Base-by-base conservation (phyloP, 495 filamentous ascomycete species). In the Neurospora tetraspora region DNA sequence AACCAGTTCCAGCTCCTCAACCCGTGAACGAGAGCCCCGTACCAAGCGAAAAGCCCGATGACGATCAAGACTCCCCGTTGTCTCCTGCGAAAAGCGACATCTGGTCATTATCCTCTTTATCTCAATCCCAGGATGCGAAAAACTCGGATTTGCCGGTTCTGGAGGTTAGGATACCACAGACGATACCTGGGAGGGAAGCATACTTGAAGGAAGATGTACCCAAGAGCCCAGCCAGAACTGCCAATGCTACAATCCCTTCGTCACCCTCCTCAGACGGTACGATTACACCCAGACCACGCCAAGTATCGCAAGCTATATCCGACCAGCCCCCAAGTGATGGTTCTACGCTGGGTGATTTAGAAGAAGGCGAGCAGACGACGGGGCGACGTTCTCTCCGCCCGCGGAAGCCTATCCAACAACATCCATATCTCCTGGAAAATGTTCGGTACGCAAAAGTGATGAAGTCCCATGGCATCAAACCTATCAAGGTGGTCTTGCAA, bases 321-420 rank as follows among this genome's bases (percentile, higher is more conserved):
- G 65, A 39, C 3, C 61, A 71, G 42, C 38, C 74, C n/a, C 70
- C 39, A n/a, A 18, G 34, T 14, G 39, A 12, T 8, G 70, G 9
- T 20, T 45, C 53, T 27, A 37, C 69, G 9, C 31, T 14, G 5
- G 70, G 72, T 18, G 71, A 73, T 11, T 71, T 74, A 9, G 75
- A 80, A 11, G 76, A 76, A 14, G 53, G 14, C 3, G 14, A 18
- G 9, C 76, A 78, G n/a, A 73, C 75, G 10, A 68, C 69, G 8
- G 39, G 74, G 18, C 79, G 76, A 38, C 81, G 86, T 20, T 87
- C 83, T 37, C 79, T 94, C 18, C 86, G 92, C 38, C 86, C 91
- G 34, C 85, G 92, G 71, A 93, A 92, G 71, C 88, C 91, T 4
- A 93, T 93, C 39, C 92, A 94, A 76, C 80, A 93, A 69, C 90